phyloP scores from a whole-genome alignment of 371 early-diverging fungal species.

The Funneliformis caledonium region DNA sequence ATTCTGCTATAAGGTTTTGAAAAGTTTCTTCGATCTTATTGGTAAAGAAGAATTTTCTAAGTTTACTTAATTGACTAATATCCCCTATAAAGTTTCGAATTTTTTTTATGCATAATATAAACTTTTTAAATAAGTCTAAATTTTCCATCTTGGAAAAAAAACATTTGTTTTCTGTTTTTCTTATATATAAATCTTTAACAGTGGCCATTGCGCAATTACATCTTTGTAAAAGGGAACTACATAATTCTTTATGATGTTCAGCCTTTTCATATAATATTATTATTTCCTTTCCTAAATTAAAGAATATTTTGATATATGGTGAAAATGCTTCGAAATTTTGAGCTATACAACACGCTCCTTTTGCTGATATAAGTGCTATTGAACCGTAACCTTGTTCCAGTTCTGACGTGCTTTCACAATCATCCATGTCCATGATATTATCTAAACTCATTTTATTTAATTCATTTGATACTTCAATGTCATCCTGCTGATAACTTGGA shows the following conservation, averaged over 20 bases:
- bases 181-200: background rate
- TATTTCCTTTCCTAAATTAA: conserved; percentile 8
- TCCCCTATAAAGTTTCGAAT: conserved; percentile 20
- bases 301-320: background rate
- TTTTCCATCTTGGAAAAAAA: background rate
- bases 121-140: background rate
- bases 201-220: background rate
- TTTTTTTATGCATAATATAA: background rate
- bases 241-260: conserved; percentile 34
- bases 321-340: background rate
- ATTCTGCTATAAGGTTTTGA: conserved; percentile 17
- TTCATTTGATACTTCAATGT: background rate
- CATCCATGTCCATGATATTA: background rate
- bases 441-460: background rate
- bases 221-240: conserved; percentile 5
- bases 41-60: background rate
- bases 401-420: background rate
- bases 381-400: too few species aligned
- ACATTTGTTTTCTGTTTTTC: conserved; percentile 5
- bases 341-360: background rate
- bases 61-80: background rate
- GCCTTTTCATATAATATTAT: conserved; percentile 23
- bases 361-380: background rate
- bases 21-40: conserved; percentile 15
- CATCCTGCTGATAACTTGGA: background rate